Percentiles rank a stretch among this genome's conserved stretches.
Evolutionary conservation across 75 land plant species (phyloP).

Genomic region (Chamaecyparis obtusa): DNA sequence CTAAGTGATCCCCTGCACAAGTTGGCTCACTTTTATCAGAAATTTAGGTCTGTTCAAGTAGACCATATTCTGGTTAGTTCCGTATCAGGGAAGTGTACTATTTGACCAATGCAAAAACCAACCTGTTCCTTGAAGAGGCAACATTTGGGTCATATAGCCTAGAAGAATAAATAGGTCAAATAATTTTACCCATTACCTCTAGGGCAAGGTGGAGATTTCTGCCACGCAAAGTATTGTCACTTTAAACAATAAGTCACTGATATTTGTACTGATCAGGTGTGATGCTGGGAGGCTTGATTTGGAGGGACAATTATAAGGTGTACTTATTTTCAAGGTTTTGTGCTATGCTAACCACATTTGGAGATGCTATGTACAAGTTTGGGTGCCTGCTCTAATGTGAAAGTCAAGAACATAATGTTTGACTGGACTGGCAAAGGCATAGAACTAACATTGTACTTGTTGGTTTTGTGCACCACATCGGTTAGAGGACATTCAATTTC

Average conservation of each 20-base stretch:
- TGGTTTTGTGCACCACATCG: background rate
- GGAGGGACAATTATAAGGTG: background rate
- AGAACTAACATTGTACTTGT: conserved; percentile 2
- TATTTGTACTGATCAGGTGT: background rate
- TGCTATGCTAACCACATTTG: background rate
- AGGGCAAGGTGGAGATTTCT: background rate
- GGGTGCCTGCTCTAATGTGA: conserved; percentile 2
- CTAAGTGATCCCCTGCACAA: background rate
- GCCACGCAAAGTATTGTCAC: background rate
- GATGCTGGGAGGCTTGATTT: background rate
- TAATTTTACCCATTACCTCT: background rate
- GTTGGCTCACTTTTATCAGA: background rate
- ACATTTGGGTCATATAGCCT: background rate
- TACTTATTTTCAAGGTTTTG: background rate
- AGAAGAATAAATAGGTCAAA: background rate
- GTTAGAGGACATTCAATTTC: background rate
- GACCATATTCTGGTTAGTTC: background rate
- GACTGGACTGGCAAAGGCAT: background rate
- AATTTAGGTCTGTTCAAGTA: background rate
- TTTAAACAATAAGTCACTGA: background rate
- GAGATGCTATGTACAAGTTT: background rate
- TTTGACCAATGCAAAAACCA: background rate
- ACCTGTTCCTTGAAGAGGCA: background rate
- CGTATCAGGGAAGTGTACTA: background rate
- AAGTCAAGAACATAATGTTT: background rate